Evolutionary conservation across 2,329 filamentous ascomycete genomes (phyloP), one percentile per base, ranked within the genome.

Genomic region (Scolecobasidium constrictum): DNA sequence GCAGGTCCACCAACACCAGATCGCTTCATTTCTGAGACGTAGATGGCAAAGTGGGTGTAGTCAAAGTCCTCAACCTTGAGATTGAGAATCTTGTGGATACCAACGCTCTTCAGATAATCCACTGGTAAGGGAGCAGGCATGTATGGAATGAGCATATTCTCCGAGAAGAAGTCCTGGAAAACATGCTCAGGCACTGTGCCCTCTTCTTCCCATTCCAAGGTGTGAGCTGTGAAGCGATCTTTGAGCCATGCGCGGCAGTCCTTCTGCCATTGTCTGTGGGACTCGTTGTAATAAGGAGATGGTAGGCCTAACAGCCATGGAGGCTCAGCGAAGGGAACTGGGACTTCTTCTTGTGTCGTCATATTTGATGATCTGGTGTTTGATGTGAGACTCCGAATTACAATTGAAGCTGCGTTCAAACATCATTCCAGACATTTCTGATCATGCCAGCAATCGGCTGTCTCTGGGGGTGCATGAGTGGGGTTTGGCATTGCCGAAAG

Each of bases 1-100:
- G 67, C 54, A 0, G 82, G 82, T 0, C 83, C 82, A 1, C 68
- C 63, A 11, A 85, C 65, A 9, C 83, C 83, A 1, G 69, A 72
- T 11, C 81, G 71, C 13, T 70, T 64, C 72, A 86, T 77, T 72
- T 44, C 42, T 12, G 35, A 36, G 12, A 20, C 19, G 13, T 35
- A 45, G 11, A 35, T 45, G 28, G 38, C 39, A 15, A 39, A 38
- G 31, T 87, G 81, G 7, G 84, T 65, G 49, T 80, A 78, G 53
- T 85, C 81, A 63, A 79, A 87, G 19, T 87, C 80, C 54, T 86
- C 81, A 2, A 87, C 73, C 49, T 75, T 78, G 2, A 81, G 59
- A 0, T 72, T 73, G 1, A 80, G 81, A 33, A 87, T 74, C 51
- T 82, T 73, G 45, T 77, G 63, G 36, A 86, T 78, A 0, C 78